A percentile compares a stretch with the other conserved stretches of the same genome.
phyloP scores from a whole-genome alignment of 148 eudicot species.

The Fagopyrum tataricum region DNA sequence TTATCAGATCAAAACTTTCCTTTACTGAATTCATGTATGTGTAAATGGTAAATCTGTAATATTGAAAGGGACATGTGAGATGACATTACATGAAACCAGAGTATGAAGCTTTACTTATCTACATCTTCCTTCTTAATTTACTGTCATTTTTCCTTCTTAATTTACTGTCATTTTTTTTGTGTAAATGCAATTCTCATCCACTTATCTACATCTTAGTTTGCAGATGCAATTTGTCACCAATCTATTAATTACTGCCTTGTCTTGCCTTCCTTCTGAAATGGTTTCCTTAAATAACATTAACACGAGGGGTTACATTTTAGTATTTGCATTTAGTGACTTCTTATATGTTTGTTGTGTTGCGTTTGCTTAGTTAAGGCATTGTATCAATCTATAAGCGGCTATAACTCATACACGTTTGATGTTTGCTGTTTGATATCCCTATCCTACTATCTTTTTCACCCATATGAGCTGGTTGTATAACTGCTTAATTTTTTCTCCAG shows the following conservation, averaged over 20 bases:
- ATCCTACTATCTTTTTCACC: background rate
- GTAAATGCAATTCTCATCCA: too few species aligned
- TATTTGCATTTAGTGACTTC: background rate
- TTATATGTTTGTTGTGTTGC: background rate
- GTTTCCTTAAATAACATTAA: too few species aligned
- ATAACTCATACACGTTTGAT: background rate
- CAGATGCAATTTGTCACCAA: too few species aligned
- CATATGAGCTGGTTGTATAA: slow-evolving; percentile 2
- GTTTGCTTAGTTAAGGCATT: background rate
- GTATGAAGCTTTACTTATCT: background rate
- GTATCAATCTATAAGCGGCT: background rate
- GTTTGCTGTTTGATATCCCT: background rate
- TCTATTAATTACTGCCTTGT: too few species aligned
- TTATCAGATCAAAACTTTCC: background rate
- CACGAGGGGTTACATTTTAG: background rate
- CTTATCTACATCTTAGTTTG: too few species aligned
- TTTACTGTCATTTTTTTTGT: too few species aligned
- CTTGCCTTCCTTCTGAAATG: too few species aligned
- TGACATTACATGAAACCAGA: background rate
- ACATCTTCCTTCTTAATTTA: too few species aligned
- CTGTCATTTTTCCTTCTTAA: too few species aligned
- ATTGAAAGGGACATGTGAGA: background rate
- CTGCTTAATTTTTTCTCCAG: slow-evolving; percentile 29
- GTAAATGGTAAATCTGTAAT: background rate
- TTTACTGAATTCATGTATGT: background rate